phyloP scores from a whole-genome alignment of 768 basidiomycete species.

The Pholiota microspora region DNA sequence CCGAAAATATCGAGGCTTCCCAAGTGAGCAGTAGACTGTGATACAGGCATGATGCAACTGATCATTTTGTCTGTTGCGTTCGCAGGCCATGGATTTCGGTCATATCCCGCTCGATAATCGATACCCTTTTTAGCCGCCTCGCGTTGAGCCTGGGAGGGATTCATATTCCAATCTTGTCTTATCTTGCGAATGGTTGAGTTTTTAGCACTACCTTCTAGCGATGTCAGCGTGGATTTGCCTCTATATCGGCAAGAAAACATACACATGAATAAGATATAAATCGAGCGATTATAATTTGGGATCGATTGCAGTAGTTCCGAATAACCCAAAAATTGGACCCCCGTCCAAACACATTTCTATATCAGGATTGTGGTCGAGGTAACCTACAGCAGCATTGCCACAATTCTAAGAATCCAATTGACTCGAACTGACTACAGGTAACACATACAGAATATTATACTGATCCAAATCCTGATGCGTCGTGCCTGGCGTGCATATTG shows the following conservation, averaged over 20 bases:
- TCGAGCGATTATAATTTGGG: background rate
- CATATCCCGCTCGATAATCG: background rate
- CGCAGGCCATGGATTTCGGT: background rate
- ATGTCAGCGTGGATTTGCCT: conserved; percentile 5
- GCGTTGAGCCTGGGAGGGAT: background rate
- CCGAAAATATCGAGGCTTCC: conserved; percentile 1
- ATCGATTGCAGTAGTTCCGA: background rate
- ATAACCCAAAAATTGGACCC: background rate
- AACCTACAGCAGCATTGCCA: background rate
- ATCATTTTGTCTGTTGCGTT: background rate
- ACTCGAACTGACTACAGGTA: conserved; percentile 3
- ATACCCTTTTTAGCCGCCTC: background rate
- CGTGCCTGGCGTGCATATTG: conserved; percentile 9
- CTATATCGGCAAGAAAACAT: background rate
- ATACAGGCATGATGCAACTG: background rate
- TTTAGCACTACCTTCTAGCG: background rate
- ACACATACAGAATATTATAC: background rate
- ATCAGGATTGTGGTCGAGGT: background rate
- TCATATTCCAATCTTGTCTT: background rate
- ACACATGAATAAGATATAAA: background rate
- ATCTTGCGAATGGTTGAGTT: background rate
- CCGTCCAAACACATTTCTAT: background rate
- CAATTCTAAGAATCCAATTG: background rate
- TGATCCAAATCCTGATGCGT: background rate
- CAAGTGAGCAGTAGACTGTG: background rate